Conservation (phyloP, 1,139 yeast genomes). For the Yamadazyma siamensis region DNA sequence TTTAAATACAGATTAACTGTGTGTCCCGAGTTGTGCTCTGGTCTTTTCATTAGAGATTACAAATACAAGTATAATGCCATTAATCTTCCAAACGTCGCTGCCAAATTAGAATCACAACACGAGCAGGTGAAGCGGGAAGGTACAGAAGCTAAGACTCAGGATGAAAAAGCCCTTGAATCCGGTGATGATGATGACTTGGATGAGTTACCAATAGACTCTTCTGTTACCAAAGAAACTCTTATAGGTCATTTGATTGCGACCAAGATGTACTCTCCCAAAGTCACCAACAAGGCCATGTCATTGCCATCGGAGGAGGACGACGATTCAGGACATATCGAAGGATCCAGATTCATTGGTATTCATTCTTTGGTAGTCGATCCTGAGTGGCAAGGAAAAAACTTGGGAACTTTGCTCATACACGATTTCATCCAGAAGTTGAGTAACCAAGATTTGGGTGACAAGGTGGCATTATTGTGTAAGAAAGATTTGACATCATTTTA, state of each 20-base stretch:
- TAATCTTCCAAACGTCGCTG: constrained; percentile 44
- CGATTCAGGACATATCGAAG: constrained; percentile 71
- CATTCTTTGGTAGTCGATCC: constrained; percentile 82
- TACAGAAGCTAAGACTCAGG: constrained; percentile 9
- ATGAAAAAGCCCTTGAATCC: constrained; percentile 18
- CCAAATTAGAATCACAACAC: constrained; percentile 24
- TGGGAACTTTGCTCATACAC: constrained; percentile 78
- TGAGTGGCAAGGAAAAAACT: constrained; percentile 73
- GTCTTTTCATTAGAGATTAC: constrained; percentile 76
- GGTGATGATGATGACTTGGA: constrained; percentile 31
- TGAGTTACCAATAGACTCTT: constrained; percentile 45
- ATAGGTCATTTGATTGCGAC: constrained; percentile 87
- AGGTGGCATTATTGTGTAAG: constrained; percentile 72
- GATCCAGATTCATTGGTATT: constrained; percentile 71
- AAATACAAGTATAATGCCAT: constrained; percentile 40
- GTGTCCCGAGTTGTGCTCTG: constrained; percentile 90
- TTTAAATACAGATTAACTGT: constrained; percentile 66
- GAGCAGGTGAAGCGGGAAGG: constrained; percentile 26
- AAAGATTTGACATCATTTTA: constrained; percentile 70
- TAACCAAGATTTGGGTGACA: constrained; percentile 82
- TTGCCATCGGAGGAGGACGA: constrained; percentile 42
- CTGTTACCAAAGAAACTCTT: constrained; percentile 60
- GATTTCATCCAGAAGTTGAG: constrained; percentile 89
- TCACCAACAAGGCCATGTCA: constrained; percentile 68
- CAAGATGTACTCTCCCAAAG: constrained; percentile 50